Percentiles rank a stretch among this genome's conserved stretches.
Conservation (phyloP, 257 asterid species). For the Solanum bukasovii region DNA sequence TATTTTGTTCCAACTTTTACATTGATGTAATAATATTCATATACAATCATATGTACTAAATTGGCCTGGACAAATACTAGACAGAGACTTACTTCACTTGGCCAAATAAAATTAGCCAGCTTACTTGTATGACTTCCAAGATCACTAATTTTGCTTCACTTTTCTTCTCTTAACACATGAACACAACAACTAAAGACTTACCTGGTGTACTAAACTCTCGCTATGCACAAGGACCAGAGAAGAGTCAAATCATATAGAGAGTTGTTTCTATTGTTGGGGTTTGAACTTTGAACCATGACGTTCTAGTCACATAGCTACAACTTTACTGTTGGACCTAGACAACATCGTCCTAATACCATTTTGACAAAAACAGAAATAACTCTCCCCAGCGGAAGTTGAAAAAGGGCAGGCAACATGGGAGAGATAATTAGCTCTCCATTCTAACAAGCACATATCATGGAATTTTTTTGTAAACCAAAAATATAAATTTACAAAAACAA, state of each 20-base stretch:
- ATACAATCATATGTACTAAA: no score
- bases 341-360: background rate
- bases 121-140: background rate
- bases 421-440: background rate
- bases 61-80: no score
- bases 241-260: background rate
- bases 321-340: background rate
- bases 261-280: background rate
- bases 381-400: background rate
- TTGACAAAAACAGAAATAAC: background rate
- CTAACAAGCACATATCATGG: background rate
- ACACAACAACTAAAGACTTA: background rate
- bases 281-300: background rate
- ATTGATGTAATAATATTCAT: no score
- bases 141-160: background rate
- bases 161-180: background rate
- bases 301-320: background rate
- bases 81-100: no score
- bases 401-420: background rate
- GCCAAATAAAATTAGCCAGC: background rate
- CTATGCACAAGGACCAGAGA: background rate
- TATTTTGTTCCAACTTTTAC: no score
- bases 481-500: background rate
- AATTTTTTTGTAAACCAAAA: background rate
- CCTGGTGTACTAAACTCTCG: background rate